These are phyloP conservation scores for Fistulifera pelliculosa DNA, from an alignment of 108 stramenopile species.

Conservation along the genomic window DNA sequence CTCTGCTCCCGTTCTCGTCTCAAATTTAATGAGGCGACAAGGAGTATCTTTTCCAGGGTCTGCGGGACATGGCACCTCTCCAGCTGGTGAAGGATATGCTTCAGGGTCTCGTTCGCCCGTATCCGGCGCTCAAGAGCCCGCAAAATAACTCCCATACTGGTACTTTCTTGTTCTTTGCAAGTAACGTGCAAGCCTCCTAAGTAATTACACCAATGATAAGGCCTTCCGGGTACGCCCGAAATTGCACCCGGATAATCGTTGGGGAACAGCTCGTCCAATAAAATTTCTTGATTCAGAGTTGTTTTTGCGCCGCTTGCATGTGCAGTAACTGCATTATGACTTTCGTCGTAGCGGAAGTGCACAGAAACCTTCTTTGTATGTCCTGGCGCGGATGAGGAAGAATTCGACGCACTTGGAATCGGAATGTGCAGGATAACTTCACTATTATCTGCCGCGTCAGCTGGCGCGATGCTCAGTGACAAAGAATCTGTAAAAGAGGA, in stretches of 20 bases:
- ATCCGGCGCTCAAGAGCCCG: slow-evolving; percentile 42
- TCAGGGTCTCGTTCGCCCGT: slow-evolving; percentile 40
- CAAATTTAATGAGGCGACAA: slow-evolving; percentile 28
- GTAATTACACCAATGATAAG: slow-evolving; percentile 80
- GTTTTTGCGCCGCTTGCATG: slow-evolving; percentile 1
- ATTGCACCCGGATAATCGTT: slow-evolving; percentile 19
- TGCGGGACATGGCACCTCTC: slow-evolving; percentile 5
- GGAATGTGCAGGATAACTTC: slow-evolving; percentile 22
- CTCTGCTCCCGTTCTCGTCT: slow-evolving; percentile 14
- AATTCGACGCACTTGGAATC: slow-evolving; percentile 15
- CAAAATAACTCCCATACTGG: slow-evolving; percentile 44
- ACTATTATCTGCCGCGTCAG: neutral
- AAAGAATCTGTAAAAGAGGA: neutral
- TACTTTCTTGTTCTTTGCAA: slow-evolving; percentile 1
- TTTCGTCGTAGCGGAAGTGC: slow-evolving; percentile 18
- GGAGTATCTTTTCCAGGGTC: slow-evolving; percentile 17
- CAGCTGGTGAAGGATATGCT: slow-evolving; percentile 21
- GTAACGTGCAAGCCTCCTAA: slow-evolving; percentile 49
- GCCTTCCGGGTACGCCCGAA: neutral
- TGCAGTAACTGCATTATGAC: slow-evolving; percentile 9
- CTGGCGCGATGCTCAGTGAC: slow-evolving; percentile 3
- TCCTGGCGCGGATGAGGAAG: neutral
- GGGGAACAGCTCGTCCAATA: slow-evolving; percentile 33
- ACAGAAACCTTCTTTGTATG: slow-evolving; percentile 16
- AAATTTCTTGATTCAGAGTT: slow-evolving; percentile 11